phyloP scores from a whole-genome alignment of 164 flowering plant species.

The Vitis cinerea region DNA sequence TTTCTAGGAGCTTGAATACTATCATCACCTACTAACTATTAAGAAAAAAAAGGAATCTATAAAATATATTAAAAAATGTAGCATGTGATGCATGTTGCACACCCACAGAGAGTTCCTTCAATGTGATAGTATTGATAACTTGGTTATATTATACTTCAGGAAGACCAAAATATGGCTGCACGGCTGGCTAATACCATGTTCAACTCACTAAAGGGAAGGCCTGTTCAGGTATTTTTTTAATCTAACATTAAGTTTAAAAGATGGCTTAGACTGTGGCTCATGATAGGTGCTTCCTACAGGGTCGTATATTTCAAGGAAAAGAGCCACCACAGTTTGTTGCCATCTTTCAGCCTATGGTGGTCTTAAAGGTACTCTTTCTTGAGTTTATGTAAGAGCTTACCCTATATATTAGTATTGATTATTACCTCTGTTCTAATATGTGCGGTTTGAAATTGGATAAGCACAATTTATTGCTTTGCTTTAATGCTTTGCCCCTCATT shows the following conservation, averaged over 20 bases:
- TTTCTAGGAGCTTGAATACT: no score
- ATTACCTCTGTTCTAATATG: neutral
- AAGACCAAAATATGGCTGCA: conserved; percentile 78
- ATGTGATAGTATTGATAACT: no score
- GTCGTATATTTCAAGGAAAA: conserved; percentile 83
- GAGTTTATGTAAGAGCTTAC: neutral
- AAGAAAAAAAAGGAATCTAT: no score
- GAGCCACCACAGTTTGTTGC: conserved; percentile 98
- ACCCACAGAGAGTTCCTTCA: no score
- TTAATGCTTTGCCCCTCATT: conserved; percentile 4
- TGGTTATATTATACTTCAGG: conserved; percentile 45
- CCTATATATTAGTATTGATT: neutral
- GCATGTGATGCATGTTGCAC: neutral
- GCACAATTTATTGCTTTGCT: neutral
- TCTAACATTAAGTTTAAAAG: conserved; percentile 11
- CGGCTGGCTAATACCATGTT: conserved; percentile 78
- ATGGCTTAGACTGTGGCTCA: neutral
- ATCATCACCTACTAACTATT: no score
- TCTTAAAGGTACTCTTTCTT: conserved; percentile 66
- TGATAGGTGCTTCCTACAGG: conserved; percentile 48
- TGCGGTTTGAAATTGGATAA: no score
- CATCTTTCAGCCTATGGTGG: conserved; percentile 90
- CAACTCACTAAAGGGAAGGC: conserved; percentile 94
- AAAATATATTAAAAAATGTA: neutral
- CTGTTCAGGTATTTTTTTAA: conserved; percentile 66